phyloP scores from a whole-genome alignment of 2,329 filamentous ascomycete species.

The Graphilbum ipis-grandicollis region DNA sequence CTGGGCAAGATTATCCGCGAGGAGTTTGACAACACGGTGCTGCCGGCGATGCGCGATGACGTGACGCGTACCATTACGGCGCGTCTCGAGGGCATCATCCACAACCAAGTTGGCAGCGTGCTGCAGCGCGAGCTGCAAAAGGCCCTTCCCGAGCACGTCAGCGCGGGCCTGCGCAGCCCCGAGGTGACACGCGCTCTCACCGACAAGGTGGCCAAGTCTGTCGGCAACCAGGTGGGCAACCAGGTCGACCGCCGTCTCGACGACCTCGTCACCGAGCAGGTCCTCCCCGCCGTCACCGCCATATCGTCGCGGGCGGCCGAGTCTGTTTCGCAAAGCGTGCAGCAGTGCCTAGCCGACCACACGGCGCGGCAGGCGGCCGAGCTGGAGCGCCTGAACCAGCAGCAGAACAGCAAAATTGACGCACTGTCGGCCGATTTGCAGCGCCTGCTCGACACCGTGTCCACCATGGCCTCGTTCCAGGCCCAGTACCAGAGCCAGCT shows the following conservation, averaged over 20 bases:
- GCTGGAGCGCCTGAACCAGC: conserved; percentile 31
- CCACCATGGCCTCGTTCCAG: conserved; percentile 52
- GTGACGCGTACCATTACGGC: conserved; percentile 53
- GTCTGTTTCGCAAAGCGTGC: conserved; percentile 49
- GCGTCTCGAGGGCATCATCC: conserved; percentile 51
- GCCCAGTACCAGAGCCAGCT: conserved; percentile 49
- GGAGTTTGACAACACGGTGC: conserved; percentile 56
- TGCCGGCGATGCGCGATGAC: conserved; percentile 55
- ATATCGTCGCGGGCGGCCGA: conserved; percentile 50
- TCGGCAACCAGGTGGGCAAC: conserved; percentile 45
- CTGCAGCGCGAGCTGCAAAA: conserved; percentile 60
- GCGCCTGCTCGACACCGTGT: conserved; percentile 50
- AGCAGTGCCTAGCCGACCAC: conserved; percentile 26
- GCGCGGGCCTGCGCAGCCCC: conserved; percentile 52
- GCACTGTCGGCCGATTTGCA: conserved; percentile 39
- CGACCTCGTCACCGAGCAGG: conserved; percentile 38
- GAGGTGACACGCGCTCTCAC: conserved; percentile 57
- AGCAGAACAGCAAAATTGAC: conserved; percentile 49
- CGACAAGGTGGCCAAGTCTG: conserved; percentile 50
- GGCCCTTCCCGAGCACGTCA: conserved; percentile 48
- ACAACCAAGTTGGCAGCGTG: conserved; percentile 44
- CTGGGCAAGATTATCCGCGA: conserved; percentile 59
- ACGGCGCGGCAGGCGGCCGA: conserved; percentile 32
- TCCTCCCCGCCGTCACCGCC: conserved; percentile 49
- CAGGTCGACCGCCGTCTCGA: conserved; percentile 55